Conservation (phyloP, 2,329 filamentous ascomycete genomes). For the Tolypocladium sp. region DNA sequence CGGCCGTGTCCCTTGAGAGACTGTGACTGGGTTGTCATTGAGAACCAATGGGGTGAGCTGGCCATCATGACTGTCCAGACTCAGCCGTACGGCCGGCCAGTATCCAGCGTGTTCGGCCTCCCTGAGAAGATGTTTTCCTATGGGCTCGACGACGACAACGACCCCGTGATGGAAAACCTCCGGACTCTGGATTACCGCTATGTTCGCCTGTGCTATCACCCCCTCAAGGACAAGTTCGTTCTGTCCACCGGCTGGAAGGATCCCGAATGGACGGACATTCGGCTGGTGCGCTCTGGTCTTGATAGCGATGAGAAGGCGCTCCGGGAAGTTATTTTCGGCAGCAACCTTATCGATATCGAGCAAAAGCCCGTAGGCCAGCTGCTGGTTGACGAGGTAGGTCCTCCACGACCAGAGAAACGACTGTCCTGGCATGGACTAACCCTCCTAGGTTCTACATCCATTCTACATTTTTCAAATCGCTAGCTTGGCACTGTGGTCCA, state of each 20-base stretch:
- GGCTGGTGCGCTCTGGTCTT: conserved; percentile 66
- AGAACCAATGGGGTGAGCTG: conserved; percentile 97
- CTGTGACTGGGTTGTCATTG: conserved; percentile 87
- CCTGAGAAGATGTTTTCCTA: conserved; percentile 50
- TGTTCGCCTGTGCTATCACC: conserved; percentile 86
- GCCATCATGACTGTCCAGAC: conserved; percentile 59
- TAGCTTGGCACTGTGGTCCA: conserved; percentile 85
- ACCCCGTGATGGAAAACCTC: conserved; percentile 67
- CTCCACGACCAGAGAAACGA: not conserved
- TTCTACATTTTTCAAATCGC: conserved; percentile 98
- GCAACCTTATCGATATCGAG: conserved; percentile 85
- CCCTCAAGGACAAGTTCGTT: conserved; percentile 78
- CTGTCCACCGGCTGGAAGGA: conserved; percentile 91
- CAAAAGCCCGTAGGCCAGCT: conserved; percentile 79
- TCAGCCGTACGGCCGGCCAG: conserved; percentile 41
- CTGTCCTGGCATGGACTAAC: not conserved
- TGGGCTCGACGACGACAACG: conserved; percentile 50
- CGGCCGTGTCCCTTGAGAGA: conserved; percentile 57
- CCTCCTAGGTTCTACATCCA: conserved; percentile 70
- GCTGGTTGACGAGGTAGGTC: conserved; percentile 70
- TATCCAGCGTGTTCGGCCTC: conserved; percentile 58
- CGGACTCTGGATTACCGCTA: conserved; percentile 87
- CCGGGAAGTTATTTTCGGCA: conserved; percentile 79
- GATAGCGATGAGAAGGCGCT: conserved; percentile 81
- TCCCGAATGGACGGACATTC: conserved; percentile 73